Conservation (phyloP, 352 stramenopile species). For the Phytophthora meadii region DNA sequence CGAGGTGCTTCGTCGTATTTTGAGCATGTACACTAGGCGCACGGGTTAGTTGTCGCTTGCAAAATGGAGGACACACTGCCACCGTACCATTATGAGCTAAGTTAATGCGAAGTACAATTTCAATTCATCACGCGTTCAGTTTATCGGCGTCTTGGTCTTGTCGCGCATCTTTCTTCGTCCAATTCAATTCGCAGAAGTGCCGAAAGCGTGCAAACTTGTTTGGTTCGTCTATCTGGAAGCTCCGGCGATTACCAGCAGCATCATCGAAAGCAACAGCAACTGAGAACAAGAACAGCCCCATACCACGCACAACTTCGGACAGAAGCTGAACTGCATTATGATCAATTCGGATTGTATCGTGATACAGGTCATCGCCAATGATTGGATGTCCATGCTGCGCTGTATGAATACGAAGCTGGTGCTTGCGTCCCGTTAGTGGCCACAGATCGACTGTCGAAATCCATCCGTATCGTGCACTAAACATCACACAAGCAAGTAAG, state of each 20-base stretch:
- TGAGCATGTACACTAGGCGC: constrained; percentile 63
- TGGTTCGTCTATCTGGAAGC: constrained; percentile 58
- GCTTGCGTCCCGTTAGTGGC: constrained; percentile 70
- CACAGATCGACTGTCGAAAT: constrained; percentile 74
- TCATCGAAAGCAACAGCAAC: constrained; percentile 55
- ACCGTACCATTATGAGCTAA: constrained; percentile 42
- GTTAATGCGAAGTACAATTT: constrained; percentile 20
- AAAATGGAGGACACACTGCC: constrained; percentile 17
- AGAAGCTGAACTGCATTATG: constrained; percentile 2
- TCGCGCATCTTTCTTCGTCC: constrained; percentile 23
- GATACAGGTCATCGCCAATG: constrained; percentile 72
- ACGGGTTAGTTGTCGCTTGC: constrained; percentile 31
- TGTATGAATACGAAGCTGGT: constrained; percentile 77
- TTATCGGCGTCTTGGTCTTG: neutral
- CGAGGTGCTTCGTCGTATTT: constrained; percentile 44
- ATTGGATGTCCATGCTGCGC: constrained; percentile 65
- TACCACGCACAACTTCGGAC: constrained; percentile 48
- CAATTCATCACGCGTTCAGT: constrained; percentile 8
- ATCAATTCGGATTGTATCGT: constrained; percentile 16
- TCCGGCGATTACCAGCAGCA: constrained; percentile 38
- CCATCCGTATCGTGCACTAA: constrained; percentile 57
- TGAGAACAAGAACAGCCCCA: constrained; percentile 61
- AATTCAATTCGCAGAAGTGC: constrained; percentile 68
- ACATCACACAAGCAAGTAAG: constrained; percentile 2
- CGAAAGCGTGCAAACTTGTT: constrained; percentile 69